A percentile compares a stretch with the other conserved stretches of the same genome.
Evolutionary conservation across 306 rosid genomes (phyloP).

Genomic region (cucumber (Cucumis sativus)): DNA sequence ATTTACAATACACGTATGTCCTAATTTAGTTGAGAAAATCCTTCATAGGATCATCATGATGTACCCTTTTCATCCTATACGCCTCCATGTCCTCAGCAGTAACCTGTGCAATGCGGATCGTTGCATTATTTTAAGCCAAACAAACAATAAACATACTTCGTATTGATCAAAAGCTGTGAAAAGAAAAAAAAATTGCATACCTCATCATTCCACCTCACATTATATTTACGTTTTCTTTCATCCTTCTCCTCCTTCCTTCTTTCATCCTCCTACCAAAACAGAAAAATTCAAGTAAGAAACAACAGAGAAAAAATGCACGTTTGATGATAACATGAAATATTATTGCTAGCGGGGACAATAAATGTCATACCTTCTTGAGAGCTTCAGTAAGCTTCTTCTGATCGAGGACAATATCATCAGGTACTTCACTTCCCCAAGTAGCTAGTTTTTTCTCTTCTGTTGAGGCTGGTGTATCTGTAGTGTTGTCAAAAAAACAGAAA

Average conservation of each 20-base stretch:
- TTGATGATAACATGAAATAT: neutral
- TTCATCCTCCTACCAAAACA: constrained; percentile 34
- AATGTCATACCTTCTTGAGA: constrained; percentile 33
- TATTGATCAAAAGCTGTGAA: neutral
- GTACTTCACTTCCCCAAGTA: constrained; percentile 63
- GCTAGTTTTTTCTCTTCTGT: constrained; percentile 47
- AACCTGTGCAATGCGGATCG: constrained; percentile 13
- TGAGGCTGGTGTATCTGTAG: constrained; percentile 27
- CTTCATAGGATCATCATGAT: constrained; percentile 43
- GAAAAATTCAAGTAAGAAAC: neutral
- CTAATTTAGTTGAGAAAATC: constrained; percentile 17
- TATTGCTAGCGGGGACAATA: neutral
- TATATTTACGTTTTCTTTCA: constrained; percentile 47
- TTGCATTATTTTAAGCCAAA: neutral
- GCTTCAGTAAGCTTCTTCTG: constrained; percentile 38
- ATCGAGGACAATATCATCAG: constrained; percentile 42
- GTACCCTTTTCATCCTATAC: constrained; percentile 36
- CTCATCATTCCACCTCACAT: constrained; percentile 44
- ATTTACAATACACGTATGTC: neutral
- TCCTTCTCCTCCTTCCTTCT: constrained; percentile 51
- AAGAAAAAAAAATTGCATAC: neutral
- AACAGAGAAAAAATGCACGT: neutral
- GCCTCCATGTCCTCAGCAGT: constrained; percentile 42
- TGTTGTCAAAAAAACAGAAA: neutral
- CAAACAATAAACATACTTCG: neutral